Conservation (phyloP, 1,284 basidiomycete genomes). For the Melampsora larici-populina region DNA sequence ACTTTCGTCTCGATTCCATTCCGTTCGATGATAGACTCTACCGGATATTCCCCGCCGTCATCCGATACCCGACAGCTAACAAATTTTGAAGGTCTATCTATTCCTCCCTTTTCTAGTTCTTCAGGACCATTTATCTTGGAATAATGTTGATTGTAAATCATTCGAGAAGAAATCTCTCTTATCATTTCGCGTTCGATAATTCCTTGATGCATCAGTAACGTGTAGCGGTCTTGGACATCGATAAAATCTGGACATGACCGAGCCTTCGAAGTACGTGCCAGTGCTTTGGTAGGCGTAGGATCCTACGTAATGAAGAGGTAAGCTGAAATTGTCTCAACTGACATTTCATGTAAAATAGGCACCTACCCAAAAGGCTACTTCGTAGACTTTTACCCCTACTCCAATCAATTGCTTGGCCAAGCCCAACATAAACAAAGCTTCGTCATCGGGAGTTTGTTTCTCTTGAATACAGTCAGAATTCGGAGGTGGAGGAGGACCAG, state of each 20-base stretch:
- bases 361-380: slow-evolving; percentile 56
- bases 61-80: slow-evolving; percentile 43
- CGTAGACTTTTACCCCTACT: slow-evolving; percentile 53
- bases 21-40: slow-evolving; percentile 48
- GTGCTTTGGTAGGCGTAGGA: slow-evolving; percentile 50
- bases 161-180: slow-evolving; percentile 52
- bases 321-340: background rate
- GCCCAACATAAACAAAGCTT: slow-evolving; percentile 40
- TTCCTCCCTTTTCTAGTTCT: background rate
- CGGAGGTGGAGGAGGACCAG: slow-evolving; percentile 47
- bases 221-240: slow-evolving; percentile 56
- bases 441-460: slow-evolving; percentile 45
- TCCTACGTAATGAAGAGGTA: slow-evolving; percentile 40
- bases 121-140: background rate
- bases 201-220: slow-evolving; percentile 56
- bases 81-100: slow-evolving; percentile 45
- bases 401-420: slow-evolving; percentile 50
- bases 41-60: slow-evolving; percentile 47
- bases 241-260: slow-evolving; percentile 56
- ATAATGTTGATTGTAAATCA: background rate
- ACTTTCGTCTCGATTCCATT: slow-evolving; percentile 47
- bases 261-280: slow-evolving; percentile 54
- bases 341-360: background rate
- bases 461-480: slow-evolving; percentile 43
- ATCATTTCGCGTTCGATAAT: slow-evolving; percentile 55